Conservation (phyloP, 1,139 yeast genomes). For the Zygotorulaspora mrakii region DNA sequence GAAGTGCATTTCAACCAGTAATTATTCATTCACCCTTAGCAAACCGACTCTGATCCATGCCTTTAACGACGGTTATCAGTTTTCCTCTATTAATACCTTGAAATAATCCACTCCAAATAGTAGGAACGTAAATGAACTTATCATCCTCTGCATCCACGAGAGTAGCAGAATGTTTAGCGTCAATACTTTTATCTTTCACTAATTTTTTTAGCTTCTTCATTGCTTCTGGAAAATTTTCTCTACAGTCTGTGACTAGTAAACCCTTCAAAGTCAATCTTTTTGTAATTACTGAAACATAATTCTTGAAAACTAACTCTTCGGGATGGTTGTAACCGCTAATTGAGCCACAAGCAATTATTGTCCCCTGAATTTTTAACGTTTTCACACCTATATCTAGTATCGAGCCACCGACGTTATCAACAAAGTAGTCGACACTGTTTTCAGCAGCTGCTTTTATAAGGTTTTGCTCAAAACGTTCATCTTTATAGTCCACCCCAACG, state of each 20-base stretch:
- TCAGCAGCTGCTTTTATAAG: constrained; percentile 44
- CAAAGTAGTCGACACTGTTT: constrained; percentile 45
- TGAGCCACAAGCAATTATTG: constrained; percentile 58
- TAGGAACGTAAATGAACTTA: constrained; percentile 42
- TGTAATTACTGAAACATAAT: constrained; percentile 45
- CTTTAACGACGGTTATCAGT: constrained; percentile 35
- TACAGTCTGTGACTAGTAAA: constrained; percentile 43
- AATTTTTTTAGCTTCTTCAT: constrained; percentile 38
- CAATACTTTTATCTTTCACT: constrained; percentile 44
- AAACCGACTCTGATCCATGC: neutral
- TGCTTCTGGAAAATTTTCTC: constrained; percentile 40
- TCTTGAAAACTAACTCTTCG: constrained; percentile 37
- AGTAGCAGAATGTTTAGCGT: constrained; percentile 36
- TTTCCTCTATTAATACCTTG: constrained; percentile 38
- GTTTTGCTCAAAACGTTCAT: constrained; percentile 43
- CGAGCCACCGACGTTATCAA: constrained; percentile 64
- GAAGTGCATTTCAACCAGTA: too few species aligned
- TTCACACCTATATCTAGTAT: constrained; percentile 48
- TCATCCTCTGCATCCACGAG: constrained; percentile 41
- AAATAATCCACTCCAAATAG: constrained; percentile 46
- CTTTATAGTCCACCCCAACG: constrained; percentile 53
- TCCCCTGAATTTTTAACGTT: constrained; percentile 43
- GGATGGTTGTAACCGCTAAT: constrained; percentile 55
- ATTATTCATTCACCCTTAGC: too few species aligned
- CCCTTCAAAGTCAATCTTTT: constrained; percentile 51